Base-by-base conservation (phyloP, 768 basidiomycete genomes). In the Lactarius pseudohatsudake region DNA sequence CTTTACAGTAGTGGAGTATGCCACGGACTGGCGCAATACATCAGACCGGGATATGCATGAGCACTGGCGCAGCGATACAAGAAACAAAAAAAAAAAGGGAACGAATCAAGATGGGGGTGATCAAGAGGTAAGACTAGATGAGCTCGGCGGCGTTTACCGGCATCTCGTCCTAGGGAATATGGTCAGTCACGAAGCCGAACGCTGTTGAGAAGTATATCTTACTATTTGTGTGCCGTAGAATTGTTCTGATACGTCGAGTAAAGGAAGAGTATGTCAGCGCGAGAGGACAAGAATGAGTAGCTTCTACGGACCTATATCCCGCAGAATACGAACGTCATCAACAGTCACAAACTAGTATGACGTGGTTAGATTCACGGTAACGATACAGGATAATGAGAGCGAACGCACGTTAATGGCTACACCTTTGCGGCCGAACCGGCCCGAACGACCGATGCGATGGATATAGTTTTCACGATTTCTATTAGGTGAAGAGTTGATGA, bases 381-480 rank as follows among this genome's bases (percentile, higher is more conserved):
- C 22, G n/a, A 50, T 50, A 13, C 10, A 22, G 47, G 8, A 28
- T 59, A 59, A 34, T 45, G 30, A 41, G 38, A 28, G 38, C 40
- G 38, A n/a, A 79, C 89, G 53, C 74, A 97, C 96, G 79, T 98
- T 99, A 80, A 99, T 98, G 54, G 97, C 97, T 67, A 98, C 97
- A 84, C 96, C 97, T 81, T 99, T 99, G 72, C 97, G 85, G 72
- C 97, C 97, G 81, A 98, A 98, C 66, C 97, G 94, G 75, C 97
- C 97, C 65, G 96, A 97, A 69, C 97, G 94, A 78, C 97, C 97
- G 76, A 98, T 98, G 75, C 97, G 92, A 82, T 99, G 97, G 72
- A 99, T 98, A 81, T 99, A 99, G 79, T 99, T 98, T 85, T 98
- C 96, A 84, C 92, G 92, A 77, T 94, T 94, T 71, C 90, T 94